Evolutionary conservation across 805 yeast species (phyloP).

Genomic region (Myxozyma melibiosi): DNA sequence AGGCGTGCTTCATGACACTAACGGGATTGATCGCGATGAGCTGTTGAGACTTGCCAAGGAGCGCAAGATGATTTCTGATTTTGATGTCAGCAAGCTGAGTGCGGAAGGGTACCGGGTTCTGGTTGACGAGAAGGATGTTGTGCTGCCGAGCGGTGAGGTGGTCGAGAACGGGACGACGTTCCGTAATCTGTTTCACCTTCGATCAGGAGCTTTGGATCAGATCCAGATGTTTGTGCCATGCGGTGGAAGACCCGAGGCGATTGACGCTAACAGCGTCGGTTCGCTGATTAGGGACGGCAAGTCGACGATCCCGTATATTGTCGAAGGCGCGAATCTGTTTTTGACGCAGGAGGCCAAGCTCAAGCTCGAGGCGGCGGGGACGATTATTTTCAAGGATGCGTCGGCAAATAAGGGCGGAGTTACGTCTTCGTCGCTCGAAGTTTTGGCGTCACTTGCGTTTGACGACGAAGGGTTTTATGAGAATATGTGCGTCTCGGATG

Average conservation of each 20-base stretch:
- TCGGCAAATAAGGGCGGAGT: constrained; percentile 99
- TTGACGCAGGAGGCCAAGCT: constrained; percentile 93
- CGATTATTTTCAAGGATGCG: constrained; percentile 88
- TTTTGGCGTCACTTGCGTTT: constrained; percentile 88
- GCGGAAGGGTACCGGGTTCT: constrained; percentile 76
- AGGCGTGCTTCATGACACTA: constrained; percentile 90
- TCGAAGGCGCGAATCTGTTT: constrained; percentile 96
- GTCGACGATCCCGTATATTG: constrained; percentile 78
- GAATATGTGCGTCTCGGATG: constrained; percentile 70
- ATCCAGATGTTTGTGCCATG: constrained; percentile 93
- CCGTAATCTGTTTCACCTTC: constrained; percentile 87
- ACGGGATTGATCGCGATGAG: constrained; percentile 82
- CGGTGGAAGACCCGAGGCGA: constrained; percentile 98
- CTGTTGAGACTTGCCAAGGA: constrained; percentile 73
- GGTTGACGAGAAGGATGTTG: constrained; percentile 80
- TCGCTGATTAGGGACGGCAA: constrained; percentile 76
- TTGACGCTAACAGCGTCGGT: constrained; percentile 80
- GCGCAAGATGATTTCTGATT: constrained; percentile 73
- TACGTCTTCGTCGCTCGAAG: constrained; percentile 94
- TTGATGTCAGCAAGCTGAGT: constrained; percentile 67
- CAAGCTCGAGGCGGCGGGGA: constrained; percentile 82
- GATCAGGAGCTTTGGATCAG: constrained; percentile 62
- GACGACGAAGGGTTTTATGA: constrained; percentile 79
- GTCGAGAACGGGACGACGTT: constrained; percentile 84
- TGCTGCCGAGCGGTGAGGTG: constrained; percentile 72